Conservation (phyloP, 306 rosid species). For the Malus domestica region DNA sequence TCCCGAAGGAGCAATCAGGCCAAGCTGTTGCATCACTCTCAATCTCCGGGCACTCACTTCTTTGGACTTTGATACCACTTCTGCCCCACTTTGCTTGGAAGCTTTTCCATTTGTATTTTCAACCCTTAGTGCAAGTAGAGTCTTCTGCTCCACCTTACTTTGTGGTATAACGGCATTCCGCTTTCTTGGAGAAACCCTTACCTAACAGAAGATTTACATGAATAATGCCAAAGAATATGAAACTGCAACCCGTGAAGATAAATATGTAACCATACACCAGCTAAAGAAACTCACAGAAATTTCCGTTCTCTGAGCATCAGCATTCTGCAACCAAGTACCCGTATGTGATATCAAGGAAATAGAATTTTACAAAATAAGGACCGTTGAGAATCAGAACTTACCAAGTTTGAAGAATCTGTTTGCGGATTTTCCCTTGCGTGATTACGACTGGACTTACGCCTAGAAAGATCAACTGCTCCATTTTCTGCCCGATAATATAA, state of each 20-base stretch:
- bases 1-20: conserved; percentile 56
- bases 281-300: not conserved
- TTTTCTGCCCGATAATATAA: not conserved
- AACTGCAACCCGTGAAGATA: not conserved
- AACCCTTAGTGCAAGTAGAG: not conserved
- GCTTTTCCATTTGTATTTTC: not conserved
- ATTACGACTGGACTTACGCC: not conserved
- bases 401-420: not conserved
- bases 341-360: not conserved
- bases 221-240: not conserved
- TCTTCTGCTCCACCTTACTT: not conserved
- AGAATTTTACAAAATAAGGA: not conserved
- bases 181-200: not conserved
- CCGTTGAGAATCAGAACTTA: conserved; percentile 5
- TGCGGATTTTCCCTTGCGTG: not conserved
- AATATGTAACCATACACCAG: not conserved
- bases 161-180: not conserved
- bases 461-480: not conserved
- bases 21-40: conserved; percentile 61
- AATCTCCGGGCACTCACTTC: conserved; percentile 50
- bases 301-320: not conserved
- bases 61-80: not conserved
- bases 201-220: not conserved
- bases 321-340: not conserved
- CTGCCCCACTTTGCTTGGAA: not conserved